Evolutionary conservation across 768 basidiomycete species (phyloP).

Genomic region (Suillus discolor): DNA sequence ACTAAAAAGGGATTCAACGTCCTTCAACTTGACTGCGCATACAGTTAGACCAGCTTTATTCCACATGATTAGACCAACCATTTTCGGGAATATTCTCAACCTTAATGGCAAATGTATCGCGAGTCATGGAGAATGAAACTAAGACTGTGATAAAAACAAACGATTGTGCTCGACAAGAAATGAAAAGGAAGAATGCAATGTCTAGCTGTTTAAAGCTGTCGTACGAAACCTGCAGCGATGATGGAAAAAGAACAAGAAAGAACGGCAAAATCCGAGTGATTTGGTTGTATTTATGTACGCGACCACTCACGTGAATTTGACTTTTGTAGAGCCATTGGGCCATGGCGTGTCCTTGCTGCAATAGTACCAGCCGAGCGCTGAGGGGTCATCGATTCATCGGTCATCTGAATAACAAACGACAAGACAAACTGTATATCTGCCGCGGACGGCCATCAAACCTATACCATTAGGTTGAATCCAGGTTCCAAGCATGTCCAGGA

Average conservation of each 20-base stretch:
- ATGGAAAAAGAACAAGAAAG: conserved; percentile 29
- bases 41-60: background rate
- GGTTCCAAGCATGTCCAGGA: conserved; percentile 38
- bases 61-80: conserved; percentile 27
- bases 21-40: conserved; percentile 38
- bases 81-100: conserved; percentile 41
- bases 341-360: background rate
- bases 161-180: conserved; percentile 7
- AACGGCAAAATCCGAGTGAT: conserved; percentile 23
- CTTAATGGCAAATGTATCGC: conserved; percentile 43
- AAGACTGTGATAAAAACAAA: conserved; percentile 16
- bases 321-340: background rate
- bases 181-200: background rate
- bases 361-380: background rate
- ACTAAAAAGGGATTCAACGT: conserved; percentile 59
- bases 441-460: background rate
- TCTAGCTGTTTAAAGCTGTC: background rate
- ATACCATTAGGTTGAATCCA: background rate
- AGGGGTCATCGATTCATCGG: background rate
- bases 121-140: conserved; percentile 27
- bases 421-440: background rate
- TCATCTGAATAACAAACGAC: background rate
- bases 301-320: conserved; percentile 14
- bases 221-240: conserved; percentile 27
- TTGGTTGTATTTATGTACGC: conserved; percentile 30